Evolutionary conservation across 495 filamentous ascomycete species (phyloP), one percentile per base, ranked within the genome.

Genomic region (Penicillium psychrofluorescens): DNA sequence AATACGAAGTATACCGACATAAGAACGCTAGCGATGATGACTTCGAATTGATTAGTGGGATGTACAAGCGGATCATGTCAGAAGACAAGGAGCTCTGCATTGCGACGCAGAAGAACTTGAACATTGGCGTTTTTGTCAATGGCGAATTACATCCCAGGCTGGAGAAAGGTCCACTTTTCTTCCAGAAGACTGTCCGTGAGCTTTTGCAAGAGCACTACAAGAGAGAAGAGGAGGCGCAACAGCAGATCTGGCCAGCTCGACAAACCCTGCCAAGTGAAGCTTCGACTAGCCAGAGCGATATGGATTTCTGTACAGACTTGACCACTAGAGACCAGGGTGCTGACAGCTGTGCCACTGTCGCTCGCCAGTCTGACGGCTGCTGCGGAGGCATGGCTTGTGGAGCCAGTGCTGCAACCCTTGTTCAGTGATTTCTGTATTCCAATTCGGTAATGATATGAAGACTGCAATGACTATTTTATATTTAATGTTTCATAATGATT

Each of bases 231-330:
- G 49, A 58, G 28, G 58, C 49, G 2, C 55, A 59, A 14, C 34
- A 55, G 32, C 62, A 75, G 53, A 62, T 75, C 35, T 77, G 72
- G 71, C 75, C 75, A 8, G 73, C 74, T 4, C 59, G 66, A 15
- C 71, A 72, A 48, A 49, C 35, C 7, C 36, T 69, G 27, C 66
- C 67, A 12, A 38, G 35, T 12, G 51, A 43, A 12, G 66, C 61
- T 1, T 14, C 42, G 7, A 52, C 51, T 12, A 70, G 56, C 33
- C 48, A 62, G 44, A 53, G 63, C 8, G 70, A 74, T 36, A 41
- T 67, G 38, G 54, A 64, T 11, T 74, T 74, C 34, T 72, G 67
- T 37, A 43, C 54, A 7, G 58, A 56, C 13, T 38, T 72, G 31
- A 48, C 44, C 6, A 56, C 48, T 30, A 46, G 51, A 28, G 45